Percentiles rank a stretch among this genome's conserved stretches.
Evolutionary conservation across 805 yeast species (phyloP).

Genomic region (Cyberlindnera maritima): DNA sequence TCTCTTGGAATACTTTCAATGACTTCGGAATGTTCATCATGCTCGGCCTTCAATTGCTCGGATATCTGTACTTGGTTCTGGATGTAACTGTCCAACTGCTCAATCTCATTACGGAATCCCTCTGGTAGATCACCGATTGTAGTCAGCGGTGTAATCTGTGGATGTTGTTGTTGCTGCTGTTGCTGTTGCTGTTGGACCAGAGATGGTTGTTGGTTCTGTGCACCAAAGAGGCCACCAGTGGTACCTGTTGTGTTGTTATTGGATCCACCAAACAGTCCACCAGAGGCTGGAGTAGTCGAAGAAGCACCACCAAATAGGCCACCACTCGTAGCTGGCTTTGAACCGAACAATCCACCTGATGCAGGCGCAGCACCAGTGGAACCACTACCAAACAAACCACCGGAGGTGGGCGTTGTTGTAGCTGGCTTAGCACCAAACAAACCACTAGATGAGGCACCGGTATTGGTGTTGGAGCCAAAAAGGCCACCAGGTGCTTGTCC

Average conservation of each 20-base stretch:
- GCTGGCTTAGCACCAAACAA: too few species aligned
- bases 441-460: too few species aligned
- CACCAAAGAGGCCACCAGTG: constrained; percentile 15
- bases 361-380: constrained; percentile 1
- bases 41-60: constrained; percentile 60
- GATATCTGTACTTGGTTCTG: constrained; percentile 73
- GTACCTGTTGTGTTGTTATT: constrained; percentile 10
- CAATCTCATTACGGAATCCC: constrained; percentile 64
- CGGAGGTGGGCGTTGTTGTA: constrained; percentile 14
- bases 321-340: constrained; percentile 1
- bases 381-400: constrained; percentile 33
- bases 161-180: constrained; percentile 37
- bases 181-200: constrained; percentile 16
- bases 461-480: too few species aligned
- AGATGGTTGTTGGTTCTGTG: constrained; percentile 9
- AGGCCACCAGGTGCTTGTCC: constrained; percentile 22
- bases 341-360: constrained; percentile 11
- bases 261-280: constrained; percentile 31
- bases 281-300: constrained; percentile 16
- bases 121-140: constrained; percentile 73
- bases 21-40: constrained; percentile 58
- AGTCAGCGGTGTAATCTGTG: constrained; percentile 66
- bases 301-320: constrained; percentile 15
- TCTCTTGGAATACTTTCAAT: constrained; percentile 74
- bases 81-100: constrained; percentile 67